Base-by-base conservation (phyloP, 169 alveolate genomes). In the Eimeria tenella region DNA sequence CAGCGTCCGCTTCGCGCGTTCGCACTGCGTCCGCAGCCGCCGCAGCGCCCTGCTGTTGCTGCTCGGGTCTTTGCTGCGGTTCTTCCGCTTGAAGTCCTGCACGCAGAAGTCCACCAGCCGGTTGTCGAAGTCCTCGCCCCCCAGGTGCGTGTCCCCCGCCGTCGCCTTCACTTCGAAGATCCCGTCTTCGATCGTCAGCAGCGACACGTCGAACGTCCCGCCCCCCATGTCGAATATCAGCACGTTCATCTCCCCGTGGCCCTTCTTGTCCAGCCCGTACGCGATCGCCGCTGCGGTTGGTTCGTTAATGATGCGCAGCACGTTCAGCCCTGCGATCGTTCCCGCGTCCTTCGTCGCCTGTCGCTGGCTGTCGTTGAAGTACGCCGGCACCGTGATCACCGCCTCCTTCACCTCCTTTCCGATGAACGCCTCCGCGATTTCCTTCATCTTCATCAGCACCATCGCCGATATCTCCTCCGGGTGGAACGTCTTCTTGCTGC, bases 201-300 rank as follows among this genome's bases (percentile, higher is more conserved):
- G 96, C 56, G 99, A 98, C 31, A 99, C 99, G 98, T 99, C 99
- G 96, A 99, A 99, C 63, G 99, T 99, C 25, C 97, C 96, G 17
- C 99, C 99, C 71, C 99, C 99, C 95, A 99, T 97, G 95, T 99
- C 99, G 97, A 98, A 99, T 55, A 99, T 98, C 75, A 98, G 97
- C 65, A 99, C 99, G 96, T 98, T 98, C 96, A 97, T 98, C 95
- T 99, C 99, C 1, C 98, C 98, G 60, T 70, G 53, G n/a, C 98
- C 98, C 96, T 97, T 98, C 97, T 98, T 98, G 96, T 98, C 99
- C 82, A 98, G 97, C 93, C 99, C 99, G 97, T 98, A 99, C 53
- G 99, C 99, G n/a, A 99, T 98, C 58, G 99, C 99, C 49, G 99
- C 99, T 31, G 99, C 99, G 9, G 99, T 99, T 86, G 99, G 99